Evolutionary conservation across 2,329 filamentous ascomycete genomes (phyloP).

Genomic region (Aaosphaeria arxii): DNA sequence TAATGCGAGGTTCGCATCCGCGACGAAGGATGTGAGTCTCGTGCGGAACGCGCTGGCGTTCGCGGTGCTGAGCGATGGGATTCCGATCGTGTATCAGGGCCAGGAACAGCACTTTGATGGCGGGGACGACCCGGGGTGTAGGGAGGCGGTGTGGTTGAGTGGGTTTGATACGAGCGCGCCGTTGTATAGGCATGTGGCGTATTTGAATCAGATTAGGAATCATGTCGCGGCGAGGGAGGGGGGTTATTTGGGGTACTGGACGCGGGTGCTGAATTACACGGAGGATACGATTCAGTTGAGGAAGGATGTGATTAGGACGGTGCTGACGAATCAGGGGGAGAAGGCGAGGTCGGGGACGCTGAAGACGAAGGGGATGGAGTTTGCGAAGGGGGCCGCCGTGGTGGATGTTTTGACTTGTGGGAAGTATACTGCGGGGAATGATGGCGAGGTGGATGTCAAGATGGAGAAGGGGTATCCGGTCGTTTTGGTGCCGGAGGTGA

Average conservation of each 20-base stretch:
- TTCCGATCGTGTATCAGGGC: constrained; percentile 43
- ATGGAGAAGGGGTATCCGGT: background rate
- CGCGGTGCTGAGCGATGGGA: constrained; percentile 40
- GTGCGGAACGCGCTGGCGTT: constrained; percentile 40
- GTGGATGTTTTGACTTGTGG: constrained; percentile 9
- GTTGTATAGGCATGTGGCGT: constrained; percentile 11
- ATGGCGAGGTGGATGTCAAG: constrained; percentile 2
- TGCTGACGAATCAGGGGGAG: constrained; percentile 11
- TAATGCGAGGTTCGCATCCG: constrained; percentile 36
- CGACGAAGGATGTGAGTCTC: constrained; percentile 33
- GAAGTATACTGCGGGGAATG: constrained; percentile 3
- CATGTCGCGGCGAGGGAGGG: constrained; percentile 1
- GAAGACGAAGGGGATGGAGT: constrained; percentile 8
- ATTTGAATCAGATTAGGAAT: constrained; percentile 15
- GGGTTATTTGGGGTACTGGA: constrained; percentile 7
- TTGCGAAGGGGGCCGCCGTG: constrained; percentile 7
- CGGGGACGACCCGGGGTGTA: constrained; percentile 34
- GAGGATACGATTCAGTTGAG: constrained; percentile 9
- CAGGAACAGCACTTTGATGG: constrained; percentile 43
- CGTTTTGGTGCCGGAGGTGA: background rate
- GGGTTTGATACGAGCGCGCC: background rate
- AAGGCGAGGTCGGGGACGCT: constrained; percentile 3
- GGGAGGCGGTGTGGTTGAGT: constrained; percentile 39
- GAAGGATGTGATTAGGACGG: constrained; percentile 9
- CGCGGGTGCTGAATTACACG: constrained; percentile 7